Evolutionary conservation across 345 rosid genomes (phyloP).

Genomic region (Aurinia saxatilis): DNA sequence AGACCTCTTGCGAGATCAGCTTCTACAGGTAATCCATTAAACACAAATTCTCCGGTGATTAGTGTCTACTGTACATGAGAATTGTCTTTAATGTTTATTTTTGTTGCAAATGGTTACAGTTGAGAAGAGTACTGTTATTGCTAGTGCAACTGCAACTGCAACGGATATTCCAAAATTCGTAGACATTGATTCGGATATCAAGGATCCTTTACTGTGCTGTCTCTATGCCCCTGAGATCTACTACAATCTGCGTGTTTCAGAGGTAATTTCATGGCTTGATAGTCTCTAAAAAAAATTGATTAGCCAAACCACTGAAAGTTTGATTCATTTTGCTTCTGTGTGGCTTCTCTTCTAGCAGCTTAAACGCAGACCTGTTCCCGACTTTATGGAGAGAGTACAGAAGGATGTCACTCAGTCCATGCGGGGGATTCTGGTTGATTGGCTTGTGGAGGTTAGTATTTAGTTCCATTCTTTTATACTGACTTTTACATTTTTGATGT

Average conservation of each 20-base stretch:
- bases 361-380: constrained; percentile 49
- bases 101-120: constrained; percentile 31
- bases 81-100: background rate
- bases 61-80: background rate
- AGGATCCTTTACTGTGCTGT: constrained; percentile 72
- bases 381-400: constrained; percentile 72
- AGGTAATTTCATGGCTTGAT: constrained; percentile 42
- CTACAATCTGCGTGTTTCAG: constrained; percentile 63
- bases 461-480: background rate
- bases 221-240: constrained; percentile 72
- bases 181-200: constrained; percentile 62
- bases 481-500: constrained; percentile 4
- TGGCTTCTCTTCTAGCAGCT: constrained; percentile 42
- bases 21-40: constrained; percentile 25
- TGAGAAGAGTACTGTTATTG: constrained; percentile 28
- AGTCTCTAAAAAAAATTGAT: background rate
- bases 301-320: background rate
- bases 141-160: constrained; percentile 17
- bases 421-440: constrained; percentile 89
- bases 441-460: constrained; percentile 90
- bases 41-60: background rate
- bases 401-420: constrained; percentile 71
- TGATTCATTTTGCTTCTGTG: background rate
- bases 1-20: constrained; percentile 20
- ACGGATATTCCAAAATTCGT: constrained; percentile 34